Conservation (phyloP, 2,329 filamentous ascomycete species). For the Microcera coccophila region DNA sequence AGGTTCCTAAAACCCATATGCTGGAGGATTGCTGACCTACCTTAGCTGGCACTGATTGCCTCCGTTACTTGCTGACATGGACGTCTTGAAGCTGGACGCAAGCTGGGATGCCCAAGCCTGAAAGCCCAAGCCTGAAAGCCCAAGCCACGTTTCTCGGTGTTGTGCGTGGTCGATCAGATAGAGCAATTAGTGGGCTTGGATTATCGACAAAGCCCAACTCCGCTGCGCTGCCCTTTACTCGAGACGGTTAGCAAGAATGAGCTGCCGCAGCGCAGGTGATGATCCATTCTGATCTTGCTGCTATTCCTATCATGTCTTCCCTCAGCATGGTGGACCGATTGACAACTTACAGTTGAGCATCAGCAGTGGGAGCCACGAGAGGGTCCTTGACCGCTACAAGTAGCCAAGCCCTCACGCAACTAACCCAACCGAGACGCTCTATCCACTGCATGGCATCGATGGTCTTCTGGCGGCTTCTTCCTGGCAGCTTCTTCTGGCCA, state of each 20-base stretch:
- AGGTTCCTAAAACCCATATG: background rate
- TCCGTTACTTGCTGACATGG: background rate
- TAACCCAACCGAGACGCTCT: background rate
- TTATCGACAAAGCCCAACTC: background rate
- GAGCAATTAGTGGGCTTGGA: background rate
- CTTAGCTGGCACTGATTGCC: background rate
- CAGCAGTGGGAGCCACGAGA: background rate
- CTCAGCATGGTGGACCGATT: too few species aligned
- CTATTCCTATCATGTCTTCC: slow-evolving; percentile 20
- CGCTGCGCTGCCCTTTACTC: slow-evolving; percentile 9
- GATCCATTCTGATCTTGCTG: slow-evolving; percentile 4
- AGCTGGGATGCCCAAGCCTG: background rate
- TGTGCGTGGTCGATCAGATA: background rate
- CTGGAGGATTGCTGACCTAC: background rate
- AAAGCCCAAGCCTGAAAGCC: background rate
- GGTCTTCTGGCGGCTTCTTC: background rate
- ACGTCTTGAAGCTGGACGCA: background rate
- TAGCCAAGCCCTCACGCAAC: background rate
- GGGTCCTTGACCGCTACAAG: background rate
- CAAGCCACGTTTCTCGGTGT: background rate
- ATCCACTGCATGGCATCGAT: too few species aligned
- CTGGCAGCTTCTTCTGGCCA: background rate
- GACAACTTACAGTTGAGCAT: too few species aligned
- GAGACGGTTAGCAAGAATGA: slow-evolving; percentile 13
- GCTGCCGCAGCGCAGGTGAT: background rate